phyloP scores from a whole-genome alignment of 331 rosid species.

The Cucumis variabilis region DNA sequence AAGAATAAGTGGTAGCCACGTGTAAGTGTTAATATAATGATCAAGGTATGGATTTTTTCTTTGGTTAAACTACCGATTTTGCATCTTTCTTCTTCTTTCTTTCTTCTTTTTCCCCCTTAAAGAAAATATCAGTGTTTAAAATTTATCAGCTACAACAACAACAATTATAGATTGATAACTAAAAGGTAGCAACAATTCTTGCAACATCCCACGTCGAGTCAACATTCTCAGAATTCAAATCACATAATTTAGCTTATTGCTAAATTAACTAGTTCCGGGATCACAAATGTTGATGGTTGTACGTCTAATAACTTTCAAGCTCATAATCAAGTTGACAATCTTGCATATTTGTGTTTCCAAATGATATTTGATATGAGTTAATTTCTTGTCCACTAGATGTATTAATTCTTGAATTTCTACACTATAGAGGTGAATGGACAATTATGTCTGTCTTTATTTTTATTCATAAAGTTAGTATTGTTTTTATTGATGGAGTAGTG shows the following conservation, averaged over 20 bases:
- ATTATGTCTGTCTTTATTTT: neutral
- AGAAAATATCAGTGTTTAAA: neutral
- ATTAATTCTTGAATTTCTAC: neutral
- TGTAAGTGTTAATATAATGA: slow-evolving; percentile 48
- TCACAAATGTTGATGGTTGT: slow-evolving; percentile 45
- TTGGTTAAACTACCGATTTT: neutral
- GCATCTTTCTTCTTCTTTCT: neutral
- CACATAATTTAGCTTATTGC: slow-evolving; percentile 53
- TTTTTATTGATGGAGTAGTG: neutral
- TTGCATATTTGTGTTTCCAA: slow-evolving; percentile 12
- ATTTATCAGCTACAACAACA: slow-evolving; percentile 1
- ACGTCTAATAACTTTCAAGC: slow-evolving; percentile 54
- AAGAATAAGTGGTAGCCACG: slow-evolving; percentile 40
- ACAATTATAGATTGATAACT: slow-evolving; percentile 37
- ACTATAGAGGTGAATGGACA: neutral
- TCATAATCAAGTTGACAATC: slow-evolving; percentile 63
- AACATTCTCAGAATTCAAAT: slow-evolving; percentile 53
- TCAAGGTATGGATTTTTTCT: slow-evolving; percentile 51
- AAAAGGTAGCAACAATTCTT: slow-evolving; percentile 52
- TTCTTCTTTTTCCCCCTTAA: neutral
- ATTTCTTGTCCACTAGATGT: neutral
- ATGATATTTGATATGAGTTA: neutral
- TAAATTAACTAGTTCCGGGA: slow-evolving; percentile 47
- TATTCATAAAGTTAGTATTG: neutral
- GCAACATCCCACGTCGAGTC: slow-evolving; percentile 51